A percentile compares a stretch with the other conserved stretches of the same genome.
phyloP scores from a whole-genome alignment of 805 yeast species.

The Saccharomyces paradoxus region DNA sequence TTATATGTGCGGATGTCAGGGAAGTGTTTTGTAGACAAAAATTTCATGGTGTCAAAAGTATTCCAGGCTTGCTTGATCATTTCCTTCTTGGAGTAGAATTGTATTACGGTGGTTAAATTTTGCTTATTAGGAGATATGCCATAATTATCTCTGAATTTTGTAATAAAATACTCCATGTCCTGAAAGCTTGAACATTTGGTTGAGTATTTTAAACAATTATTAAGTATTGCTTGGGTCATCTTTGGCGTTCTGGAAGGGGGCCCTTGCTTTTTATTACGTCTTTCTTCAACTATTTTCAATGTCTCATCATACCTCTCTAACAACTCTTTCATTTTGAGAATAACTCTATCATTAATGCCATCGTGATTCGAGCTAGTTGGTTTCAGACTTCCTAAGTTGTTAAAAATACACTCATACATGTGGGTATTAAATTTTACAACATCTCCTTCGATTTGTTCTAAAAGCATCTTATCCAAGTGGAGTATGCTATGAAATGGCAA shows the following conservation, averaged over 20 bases:
- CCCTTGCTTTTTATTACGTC: neutral
- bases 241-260: neutral
- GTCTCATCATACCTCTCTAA: constrained; percentile 16
- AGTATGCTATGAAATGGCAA: constrained; percentile 22
- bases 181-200: constrained; percentile 13
- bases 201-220: constrained; percentile 21
- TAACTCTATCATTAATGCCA: constrained; percentile 5
- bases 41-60: constrained; percentile 80
- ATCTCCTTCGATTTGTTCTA: constrained; percentile 11
- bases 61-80: constrained; percentile 47
- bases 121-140: constrained; percentile 22
- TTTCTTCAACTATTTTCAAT: neutral
- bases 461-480: constrained; percentile 22
- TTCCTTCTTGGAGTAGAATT: constrained; percentile 17
- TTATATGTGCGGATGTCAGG: constrained; percentile 67
- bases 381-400: constrained; percentile 12
- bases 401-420: constrained; percentile 23
- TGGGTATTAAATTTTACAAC: constrained; percentile 5
- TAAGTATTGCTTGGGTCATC: constrained; percentile 17
- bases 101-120: constrained; percentile 25
- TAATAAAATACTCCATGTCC: constrained; percentile 21
- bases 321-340: constrained; percentile 16
- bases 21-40: constrained; percentile 51
- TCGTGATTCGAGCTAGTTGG: neutral
- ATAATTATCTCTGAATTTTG: constrained; percentile 19